phyloP scores from a whole-genome alignment of 1,139 yeast genomes.

The Candida labiduridarum region DNA sequence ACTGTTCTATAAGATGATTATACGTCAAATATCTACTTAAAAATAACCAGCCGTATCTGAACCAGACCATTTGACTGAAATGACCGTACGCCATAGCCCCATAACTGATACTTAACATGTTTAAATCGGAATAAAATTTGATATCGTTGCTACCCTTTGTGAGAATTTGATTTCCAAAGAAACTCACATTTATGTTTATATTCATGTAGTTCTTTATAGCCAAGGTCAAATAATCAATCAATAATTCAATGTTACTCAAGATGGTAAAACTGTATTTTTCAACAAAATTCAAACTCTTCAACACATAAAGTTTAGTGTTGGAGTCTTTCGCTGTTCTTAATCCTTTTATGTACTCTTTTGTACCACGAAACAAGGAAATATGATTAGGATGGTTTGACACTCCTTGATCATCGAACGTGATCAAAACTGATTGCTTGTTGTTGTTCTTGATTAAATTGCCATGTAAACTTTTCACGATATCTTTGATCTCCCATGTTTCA shows the following conservation, averaged over 20 bases:
- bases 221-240: constrained; percentile 36
- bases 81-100: constrained; percentile 87
- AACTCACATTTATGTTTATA: constrained; percentile 43
- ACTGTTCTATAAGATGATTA: constrained; percentile 58
- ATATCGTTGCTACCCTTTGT: constrained; percentile 27
- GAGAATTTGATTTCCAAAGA: constrained; percentile 28
- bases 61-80: constrained; percentile 93
- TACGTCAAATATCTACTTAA: constrained; percentile 74
- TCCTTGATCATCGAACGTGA: constrained; percentile 85
- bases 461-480: constrained; percentile 35
- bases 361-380: constrained; percentile 63
- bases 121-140: constrained; percentile 53
- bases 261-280: constrained; percentile 57
- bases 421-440: constrained; percentile 32
- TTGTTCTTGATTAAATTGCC: constrained; percentile 18
- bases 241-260: constrained; percentile 48
- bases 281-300: constrained; percentile 49
- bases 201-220: constrained; percentile 36
- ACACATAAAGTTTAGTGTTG: constrained; percentile 33
- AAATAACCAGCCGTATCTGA: constrained; percentile 84
- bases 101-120: constrained; percentile 59
- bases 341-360: constrained; percentile 32
- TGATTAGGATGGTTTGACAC: constrained; percentile 90
- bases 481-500: constrained; percentile 59
- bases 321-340: not conserved